Base-by-base conservation (phyloP, 129 eudicot genomes). In the Flaveria bidentis region DNA sequence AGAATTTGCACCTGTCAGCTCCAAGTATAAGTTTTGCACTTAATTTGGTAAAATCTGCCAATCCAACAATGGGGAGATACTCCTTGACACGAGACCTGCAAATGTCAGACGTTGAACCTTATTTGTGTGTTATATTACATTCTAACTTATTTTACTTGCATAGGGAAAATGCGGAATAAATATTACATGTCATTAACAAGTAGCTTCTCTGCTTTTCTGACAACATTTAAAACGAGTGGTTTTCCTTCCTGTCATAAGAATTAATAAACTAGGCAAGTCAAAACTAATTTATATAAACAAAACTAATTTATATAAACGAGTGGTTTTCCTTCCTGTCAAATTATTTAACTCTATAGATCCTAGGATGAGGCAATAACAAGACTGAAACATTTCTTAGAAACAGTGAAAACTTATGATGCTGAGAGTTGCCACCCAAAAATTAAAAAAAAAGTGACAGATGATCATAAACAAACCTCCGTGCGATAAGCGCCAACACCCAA, bases 401-500 rank as follows among this genome's bases (percentile, higher is more conserved):
- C 69, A 15, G 6, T 0, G 14, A 49, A 9, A 26, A 61, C 13
- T 25, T 61, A 26, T 25, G 25, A 33, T 3, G 36, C 65, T 22
- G 65, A 58, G 26, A 57, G 18, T 11, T 26, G 42, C 13, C 12
- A 6, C 13, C n/a, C 26, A 61, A 26, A 61, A 61, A 2, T 22
- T 1, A 26, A 2, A 57, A 9, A 57, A 9, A 53, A 57, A 1
- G 30, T 9, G 1, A 23, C 5, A n/a, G 2, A 58, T 12, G 17
- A 61, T 33, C 65, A 61, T 12, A 25, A 61, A 61, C 42, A 14
- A 61, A 87, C 99, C 95, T 95, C 99, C 11, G 99, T 95, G 18
- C 99, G 90, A 75, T 95, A 95, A 67, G 99, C 99, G 65, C 99
- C 99, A 80, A 95, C 99, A 55, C 99, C 99, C 79, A 95, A 72